Conservation (phyloP, 1,139 yeast genomes). For the Saccharomycopsis phalli region DNA sequence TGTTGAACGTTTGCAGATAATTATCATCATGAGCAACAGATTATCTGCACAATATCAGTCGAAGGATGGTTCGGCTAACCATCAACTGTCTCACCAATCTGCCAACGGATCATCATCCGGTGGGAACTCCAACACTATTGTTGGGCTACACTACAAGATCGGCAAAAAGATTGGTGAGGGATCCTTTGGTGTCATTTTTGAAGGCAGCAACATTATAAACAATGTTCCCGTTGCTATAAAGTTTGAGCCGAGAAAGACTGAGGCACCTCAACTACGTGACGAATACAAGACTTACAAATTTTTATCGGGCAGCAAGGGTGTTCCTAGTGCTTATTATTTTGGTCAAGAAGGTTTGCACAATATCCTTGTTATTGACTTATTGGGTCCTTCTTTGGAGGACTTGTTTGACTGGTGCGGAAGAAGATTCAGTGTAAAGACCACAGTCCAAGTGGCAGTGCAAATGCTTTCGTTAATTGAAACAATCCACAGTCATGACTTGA, state of each 20-base stretch:
- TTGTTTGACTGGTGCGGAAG: conserved; percentile 79
- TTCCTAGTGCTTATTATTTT: conserved; percentile 69
- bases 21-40: conserved; percentile 17
- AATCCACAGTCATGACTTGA: conserved; percentile 60
- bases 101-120: background rate
- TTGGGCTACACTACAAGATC: conserved; percentile 70
- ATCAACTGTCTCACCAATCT: conserved; percentile 2
- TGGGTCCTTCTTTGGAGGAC: conserved; percentile 74
- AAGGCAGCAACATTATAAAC: conserved; percentile 68
- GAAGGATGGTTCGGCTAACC: background rate
- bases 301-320: conserved; percentile 50
- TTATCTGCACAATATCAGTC: conserved; percentile 11
- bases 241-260: conserved; percentile 71
- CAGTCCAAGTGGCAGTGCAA: conserved; percentile 65
- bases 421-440: conserved; percentile 58
- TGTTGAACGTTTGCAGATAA: too few species aligned
- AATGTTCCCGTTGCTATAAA: conserved; percentile 73
- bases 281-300: conserved; percentile 69
- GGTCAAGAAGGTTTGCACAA: conserved; percentile 79
- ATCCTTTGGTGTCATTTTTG: conserved; percentile 75
- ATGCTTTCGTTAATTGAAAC: conserved; percentile 62
- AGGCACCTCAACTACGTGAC: conserved; percentile 73
- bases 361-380: conserved; percentile 59
- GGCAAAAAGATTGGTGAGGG: conserved; percentile 85
- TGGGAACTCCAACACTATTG: conserved; percentile 28